phyloP scores from a whole-genome alignment of 2,329 filamentous ascomycete genomes.

The Paecilomyces niveus region DNA sequence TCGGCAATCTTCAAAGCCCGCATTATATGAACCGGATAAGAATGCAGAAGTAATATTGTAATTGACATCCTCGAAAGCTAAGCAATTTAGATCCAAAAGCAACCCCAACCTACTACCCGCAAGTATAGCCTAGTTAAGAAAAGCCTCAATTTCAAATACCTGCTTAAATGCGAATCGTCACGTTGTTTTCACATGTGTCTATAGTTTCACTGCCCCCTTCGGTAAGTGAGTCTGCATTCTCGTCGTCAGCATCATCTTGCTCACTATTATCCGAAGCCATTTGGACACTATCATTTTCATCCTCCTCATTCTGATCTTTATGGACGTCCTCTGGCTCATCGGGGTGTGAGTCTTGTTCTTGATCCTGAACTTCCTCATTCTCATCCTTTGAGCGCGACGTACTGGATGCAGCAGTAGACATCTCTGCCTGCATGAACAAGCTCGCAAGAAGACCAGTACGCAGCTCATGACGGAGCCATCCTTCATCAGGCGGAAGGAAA shows the following conservation, averaged over 20 bases:
- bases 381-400: not conserved
- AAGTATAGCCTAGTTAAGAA: not conserved
- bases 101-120: not conserved
- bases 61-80: not conserved
- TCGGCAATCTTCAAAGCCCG: not conserved
- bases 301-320: not conserved
- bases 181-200: not conserved
- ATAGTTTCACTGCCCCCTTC: not conserved
- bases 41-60: not conserved
- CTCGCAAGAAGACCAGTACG: conserved; percentile 13
- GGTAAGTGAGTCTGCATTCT: not conserved
- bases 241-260: not conserved
- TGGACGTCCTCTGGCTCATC: not conserved
- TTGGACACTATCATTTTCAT: not conserved
- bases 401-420: not conserved
- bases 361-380: not conserved
- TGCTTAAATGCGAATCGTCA: no score
- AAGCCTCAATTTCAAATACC: not conserved
- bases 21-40: not conserved
- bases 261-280: not conserved
- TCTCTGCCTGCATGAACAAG: conserved; percentile 12
- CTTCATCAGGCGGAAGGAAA: conserved; percentile 17
- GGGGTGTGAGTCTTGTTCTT: not conserved
- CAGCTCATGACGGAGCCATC: conserved; percentile 24
- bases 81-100: not conserved